Percentiles rank a stretch among this genome's conserved stretches.
These are phyloP conservation scores for Candida arabinofermentans DNA, from an alignment of 805 yeast genomes.

Conservation along the genomic window DNA sequence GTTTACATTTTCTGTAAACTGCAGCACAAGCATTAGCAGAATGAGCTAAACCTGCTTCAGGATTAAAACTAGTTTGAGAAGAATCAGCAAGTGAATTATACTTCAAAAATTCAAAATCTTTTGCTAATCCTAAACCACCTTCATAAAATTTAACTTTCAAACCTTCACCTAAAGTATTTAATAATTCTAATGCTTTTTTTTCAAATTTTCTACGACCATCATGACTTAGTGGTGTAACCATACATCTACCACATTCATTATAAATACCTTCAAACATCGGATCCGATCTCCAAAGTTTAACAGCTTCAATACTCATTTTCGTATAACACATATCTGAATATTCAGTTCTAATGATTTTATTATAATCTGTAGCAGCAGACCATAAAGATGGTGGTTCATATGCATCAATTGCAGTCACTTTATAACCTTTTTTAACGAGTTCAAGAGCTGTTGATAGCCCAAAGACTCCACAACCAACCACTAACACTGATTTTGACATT, in stretches of 20 bases:
- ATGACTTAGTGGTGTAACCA: constrained; percentile 32
- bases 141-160: constrained; percentile 24
- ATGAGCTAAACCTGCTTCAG: constrained; percentile 40
- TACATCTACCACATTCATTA: constrained; percentile 39
- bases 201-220: constrained; percentile 38
- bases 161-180: constrained; percentile 27
- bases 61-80: constrained; percentile 29
- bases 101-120: constrained; percentile 15
- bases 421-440: constrained; percentile 28
- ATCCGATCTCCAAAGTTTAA: constrained; percentile 35
- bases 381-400: constrained; percentile 40
- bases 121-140: constrained; percentile 31
- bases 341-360: constrained; percentile 47
- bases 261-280: constrained; percentile 32
- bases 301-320: constrained; percentile 42
- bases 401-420: constrained; percentile 37
- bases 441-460: constrained; percentile 43
- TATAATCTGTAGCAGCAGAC: constrained; percentile 46
- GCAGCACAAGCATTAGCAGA: constrained; percentile 36
- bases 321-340: constrained; percentile 41
- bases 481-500: constrained; percentile 16
- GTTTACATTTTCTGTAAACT: constrained; percentile 27
- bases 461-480: constrained; percentile 41
- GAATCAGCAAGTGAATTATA: constrained; percentile 12
- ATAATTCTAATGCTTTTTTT: constrained; percentile 31